These are phyloP conservation scores for Epichloe uncinata DNA, from an alignment of 2,329 filamentous ascomycete genomes.

Conservation along the genomic window DNA sequence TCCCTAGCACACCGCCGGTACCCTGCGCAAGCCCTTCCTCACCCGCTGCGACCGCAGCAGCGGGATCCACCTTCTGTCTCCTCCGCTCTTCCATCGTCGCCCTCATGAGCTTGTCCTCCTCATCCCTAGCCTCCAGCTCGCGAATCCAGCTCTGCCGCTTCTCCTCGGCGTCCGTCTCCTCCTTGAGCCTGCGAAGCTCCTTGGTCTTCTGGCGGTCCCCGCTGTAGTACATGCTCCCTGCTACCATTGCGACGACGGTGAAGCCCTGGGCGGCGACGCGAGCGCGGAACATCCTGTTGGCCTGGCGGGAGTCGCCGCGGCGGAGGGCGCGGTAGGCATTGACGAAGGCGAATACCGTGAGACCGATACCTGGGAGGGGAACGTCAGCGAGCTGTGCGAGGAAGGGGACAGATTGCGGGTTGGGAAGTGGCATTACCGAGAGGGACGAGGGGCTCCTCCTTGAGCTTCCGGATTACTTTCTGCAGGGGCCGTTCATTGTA, in stretches of 20 bases:
- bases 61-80: slow-evolving; percentile 8
- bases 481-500: slow-evolving; percentile 68
- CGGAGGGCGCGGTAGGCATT: slow-evolving; percentile 79
- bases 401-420: too few species aligned
- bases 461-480: slow-evolving; percentile 68
- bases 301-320: slow-evolving; percentile 68
- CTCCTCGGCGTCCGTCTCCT: slow-evolving; percentile 66
- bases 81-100: slow-evolving; percentile 39
- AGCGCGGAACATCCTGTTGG: slow-evolving; percentile 93
- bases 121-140: slow-evolving; percentile 81
- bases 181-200: slow-evolving; percentile 63
- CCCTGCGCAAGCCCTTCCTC: slow-evolving; percentile 7
- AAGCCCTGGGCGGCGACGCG: slow-evolving; percentile 91
- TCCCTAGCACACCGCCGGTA: slow-evolving; percentile 22
- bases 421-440: slow-evolving; percentile 43
- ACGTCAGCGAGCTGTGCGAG: background rate
- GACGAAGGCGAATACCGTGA: slow-evolving; percentile 76
- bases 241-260: slow-evolving; percentile 79
- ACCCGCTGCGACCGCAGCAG: slow-evolving; percentile 6
- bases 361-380: slow-evolving; percentile 46
- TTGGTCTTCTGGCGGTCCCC: slow-evolving; percentile 68
- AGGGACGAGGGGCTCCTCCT: slow-evolving; percentile 83
- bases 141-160: slow-evolving; percentile 79
- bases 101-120: slow-evolving; percentile 58
- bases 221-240: slow-evolving; percentile 78